A percentile compares a stretch with the other conserved stretches of the same genome.
Evolutionary conservation across 2,329 filamentous ascomycete species (phyloP).

Genomic region (Ceratocystis diversiconidia): DNA sequence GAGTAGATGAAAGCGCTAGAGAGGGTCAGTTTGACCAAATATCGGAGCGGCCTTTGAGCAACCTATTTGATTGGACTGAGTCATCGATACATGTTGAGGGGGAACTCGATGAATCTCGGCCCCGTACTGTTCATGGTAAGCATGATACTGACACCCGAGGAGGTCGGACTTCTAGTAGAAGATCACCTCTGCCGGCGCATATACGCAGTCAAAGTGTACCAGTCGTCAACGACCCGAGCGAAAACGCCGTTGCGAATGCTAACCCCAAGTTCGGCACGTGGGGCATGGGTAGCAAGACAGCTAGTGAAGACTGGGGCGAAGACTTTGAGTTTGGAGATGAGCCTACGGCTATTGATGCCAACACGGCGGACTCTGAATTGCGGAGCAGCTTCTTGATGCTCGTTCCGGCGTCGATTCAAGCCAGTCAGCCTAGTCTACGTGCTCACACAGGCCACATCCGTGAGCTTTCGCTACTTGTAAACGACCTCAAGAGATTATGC

Average conservation of each 20-base stretch:
- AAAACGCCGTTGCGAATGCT: slow-evolving; percentile 21
- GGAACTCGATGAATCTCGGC: slow-evolving; percentile 45
- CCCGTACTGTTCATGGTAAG: slow-evolving; percentile 63
- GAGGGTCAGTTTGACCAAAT: slow-evolving; percentile 14
- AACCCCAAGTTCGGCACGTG: slow-evolving; percentile 63
- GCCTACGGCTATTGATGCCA: slow-evolving; percentile 27
- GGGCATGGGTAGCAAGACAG: slow-evolving; percentile 64
- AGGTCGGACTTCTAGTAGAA: slow-evolving; percentile 52
- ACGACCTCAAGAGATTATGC: slow-evolving; percentile 66
- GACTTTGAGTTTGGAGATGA: slow-evolving; percentile 61
- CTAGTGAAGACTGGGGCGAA: slow-evolving; percentile 79
- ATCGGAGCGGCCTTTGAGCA: slow-evolving; percentile 46
- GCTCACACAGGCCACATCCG: slow-evolving; percentile 73
- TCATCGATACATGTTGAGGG: slow-evolving; percentile 46
- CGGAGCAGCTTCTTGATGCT: slow-evolving; percentile 38
- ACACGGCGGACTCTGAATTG: slow-evolving; percentile 23
- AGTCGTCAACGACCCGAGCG: slow-evolving; percentile 49
- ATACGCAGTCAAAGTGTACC: slow-evolving; percentile 72
- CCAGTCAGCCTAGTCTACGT: slow-evolving; percentile 67
- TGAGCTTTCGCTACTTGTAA: slow-evolving; percentile 67
- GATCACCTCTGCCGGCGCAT: slow-evolving; percentile 54
- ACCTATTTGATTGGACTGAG: slow-evolving; percentile 68
- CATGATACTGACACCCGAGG: slow-evolving; percentile 57
- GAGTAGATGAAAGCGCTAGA: slow-evolving; percentile 18
- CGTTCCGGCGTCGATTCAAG: slow-evolving; percentile 67